phyloP scores from a whole-genome alignment of 495 filamentous ascomycete species.

The Apodospora peruviana region DNA sequence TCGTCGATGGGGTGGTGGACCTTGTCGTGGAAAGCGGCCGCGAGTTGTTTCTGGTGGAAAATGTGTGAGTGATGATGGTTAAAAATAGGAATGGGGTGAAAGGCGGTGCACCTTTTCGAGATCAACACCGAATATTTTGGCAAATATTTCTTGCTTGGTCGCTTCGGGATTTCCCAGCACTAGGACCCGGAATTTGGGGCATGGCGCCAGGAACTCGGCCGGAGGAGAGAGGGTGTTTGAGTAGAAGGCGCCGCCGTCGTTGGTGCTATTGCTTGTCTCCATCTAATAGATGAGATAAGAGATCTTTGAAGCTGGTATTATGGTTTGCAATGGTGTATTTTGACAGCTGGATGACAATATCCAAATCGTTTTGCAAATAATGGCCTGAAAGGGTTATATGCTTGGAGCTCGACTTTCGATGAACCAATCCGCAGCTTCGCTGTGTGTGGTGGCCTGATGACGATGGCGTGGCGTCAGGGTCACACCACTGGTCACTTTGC shows the following conservation, averaged over 20 bases:
- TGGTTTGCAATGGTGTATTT: neutral
- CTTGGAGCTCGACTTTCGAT: neutral
- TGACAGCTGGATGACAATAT: neutral
- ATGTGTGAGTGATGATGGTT: neutral
- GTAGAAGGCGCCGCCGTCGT: neutral
- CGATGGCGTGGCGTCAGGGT: conserved; percentile 9
- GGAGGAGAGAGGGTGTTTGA: conserved; percentile 11
- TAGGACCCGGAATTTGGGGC: conserved; percentile 22
- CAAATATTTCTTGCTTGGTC: conserved; percentile 25
- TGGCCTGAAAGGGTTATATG: neutral
- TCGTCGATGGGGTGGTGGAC: conserved; percentile 14
- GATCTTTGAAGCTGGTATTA: neutral
- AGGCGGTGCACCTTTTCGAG: conserved; percentile 16
- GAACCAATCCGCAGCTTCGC: too few relatives aligned
- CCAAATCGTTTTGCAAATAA: neutral
- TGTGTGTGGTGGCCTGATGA: conserved; percentile 11
- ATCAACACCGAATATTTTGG: conserved; percentile 21
- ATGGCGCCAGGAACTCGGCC: conserved; percentile 16
- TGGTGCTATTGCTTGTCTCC: neutral
- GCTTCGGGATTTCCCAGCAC: conserved; percentile 24
- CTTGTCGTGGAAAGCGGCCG: conserved; percentile 12
- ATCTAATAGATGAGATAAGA: neutral
- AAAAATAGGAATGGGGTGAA: too few relatives aligned
- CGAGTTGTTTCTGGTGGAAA: neutral
- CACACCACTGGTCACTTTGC: conserved; percentile 9